These are phyloP conservation scores for Aspergillus pseudotamarii DNA, from an alignment of 2,329 filamentous ascomycete genomes.

Conservation along the genomic window DNA sequence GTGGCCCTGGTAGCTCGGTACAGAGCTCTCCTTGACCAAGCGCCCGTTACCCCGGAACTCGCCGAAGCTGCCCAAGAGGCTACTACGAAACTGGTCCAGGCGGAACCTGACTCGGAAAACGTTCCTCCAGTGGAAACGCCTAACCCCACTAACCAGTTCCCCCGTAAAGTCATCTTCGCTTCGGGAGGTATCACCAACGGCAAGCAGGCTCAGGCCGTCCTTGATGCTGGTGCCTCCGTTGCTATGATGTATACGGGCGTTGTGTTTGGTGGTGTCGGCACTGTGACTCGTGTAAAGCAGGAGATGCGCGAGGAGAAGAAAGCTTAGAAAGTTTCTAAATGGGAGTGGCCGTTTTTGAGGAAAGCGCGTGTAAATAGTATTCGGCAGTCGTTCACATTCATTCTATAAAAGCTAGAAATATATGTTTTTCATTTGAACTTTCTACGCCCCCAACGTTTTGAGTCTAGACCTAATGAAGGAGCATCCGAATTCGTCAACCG, in stretches of 20 bases:
- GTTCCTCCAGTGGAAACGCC: conserved; percentile 21
- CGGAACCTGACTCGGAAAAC: conserved; percentile 26
- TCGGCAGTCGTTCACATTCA: neutral
- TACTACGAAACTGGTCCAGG: conserved; percentile 16
- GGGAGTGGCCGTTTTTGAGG: neutral
- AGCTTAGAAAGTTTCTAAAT: neutral
- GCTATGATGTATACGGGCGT: conserved; percentile 89
- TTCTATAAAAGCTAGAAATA: neutral
- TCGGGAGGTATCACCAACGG: conserved; percentile 92
- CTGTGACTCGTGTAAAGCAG: conserved; percentile 56
- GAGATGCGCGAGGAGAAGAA: conserved; percentile 47
- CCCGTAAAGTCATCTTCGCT: conserved; percentile 83
- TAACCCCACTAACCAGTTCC: conserved; percentile 16
- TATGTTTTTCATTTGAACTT: neutral
- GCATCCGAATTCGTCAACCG: neutral
- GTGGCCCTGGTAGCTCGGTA: conserved; percentile 79
- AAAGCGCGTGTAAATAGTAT: neutral
- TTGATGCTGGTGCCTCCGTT: conserved; percentile 87
- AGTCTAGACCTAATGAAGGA: neutral
- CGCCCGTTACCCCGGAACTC: conserved; percentile 32
- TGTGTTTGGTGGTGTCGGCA: conserved; percentile 65
- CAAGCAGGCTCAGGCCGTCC: conserved; percentile 75
- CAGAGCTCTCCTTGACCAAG: conserved; percentile 65
- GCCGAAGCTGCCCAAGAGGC: conserved; percentile 16
- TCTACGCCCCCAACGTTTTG: neutral